Base-by-base conservation (phyloP, 306 rosid species). In the Glycine soja region DNA sequence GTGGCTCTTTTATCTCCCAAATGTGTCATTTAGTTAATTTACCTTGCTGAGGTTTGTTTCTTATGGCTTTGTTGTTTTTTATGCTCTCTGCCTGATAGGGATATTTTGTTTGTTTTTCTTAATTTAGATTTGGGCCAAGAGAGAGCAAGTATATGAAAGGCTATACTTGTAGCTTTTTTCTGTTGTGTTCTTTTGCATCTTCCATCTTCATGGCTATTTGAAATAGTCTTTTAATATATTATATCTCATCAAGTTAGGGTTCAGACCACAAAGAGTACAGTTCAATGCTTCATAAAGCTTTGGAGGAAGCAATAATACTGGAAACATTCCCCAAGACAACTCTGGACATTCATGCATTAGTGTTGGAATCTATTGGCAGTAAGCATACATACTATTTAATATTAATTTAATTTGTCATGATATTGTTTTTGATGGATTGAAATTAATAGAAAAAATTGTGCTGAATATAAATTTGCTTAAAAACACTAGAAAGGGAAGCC, bases 321-420 rank as follows among this genome's bases (percentile, higher is more conserved):
- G 97, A 93, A 82, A 85, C 82, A 18, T 93, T 92, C 80, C 99
- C 99, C 86, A 93, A 95, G 86, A 95, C 98, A 52, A 93, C 99
- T 6, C 94, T 95, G 62, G 98, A 95, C 76, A 94, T 93, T 76
- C 93, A 93, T 85, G 98, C 98, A 50, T 83, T 93, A 90, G 97
- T 95, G 85, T 86, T 95, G 82, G 98, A 95, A 86, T 93, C 99
- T 86, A 89, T 97, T 0, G 99, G 98, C 82, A 89, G 98, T 95
- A 92, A 93, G 99, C 80, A 72, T 72, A 19, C 24, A 19, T 19
- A 68, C 53, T 50, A 14, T 72, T 82, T 30, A 38, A 5, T 75
- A 13, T 68, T 65, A 30, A 4, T 71, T 85, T 76, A 53, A 40
- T 63, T 79, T 54, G 45, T 83, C 11, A 43, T 43, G 72, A 43